Evolutionary conservation across 805 yeast genomes (phyloP), one percentile per base, ranked within the genome.

Genomic region (Wickerhamomyces xylosicus): DNA sequence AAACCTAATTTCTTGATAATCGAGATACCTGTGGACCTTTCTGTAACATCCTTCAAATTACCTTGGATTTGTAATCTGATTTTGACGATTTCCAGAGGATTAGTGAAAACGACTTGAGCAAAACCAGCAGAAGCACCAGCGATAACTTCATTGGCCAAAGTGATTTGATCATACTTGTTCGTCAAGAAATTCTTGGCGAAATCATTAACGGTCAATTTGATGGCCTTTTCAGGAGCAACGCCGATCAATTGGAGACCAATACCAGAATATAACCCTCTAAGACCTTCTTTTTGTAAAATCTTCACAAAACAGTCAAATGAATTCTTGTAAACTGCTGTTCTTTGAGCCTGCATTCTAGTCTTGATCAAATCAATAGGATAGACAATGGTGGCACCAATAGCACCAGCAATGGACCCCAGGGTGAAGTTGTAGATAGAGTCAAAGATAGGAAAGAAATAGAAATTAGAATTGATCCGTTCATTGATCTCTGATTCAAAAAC

Each of bases 211-310:
- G 97, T 89, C 48, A 90, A 74, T 63, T 90, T 90, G 54, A 90
- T 90, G 34, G 97, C 97, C 67, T 90, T 90, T 60, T 90, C 98
- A 2, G 98, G 98, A 0, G 97, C 97, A 37, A 90, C 97, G 48
- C 98, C 98, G 36, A 92, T 77, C 53, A 90, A 67, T 62, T 92
- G 97, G 15, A 97, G 97, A 9, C 85, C 84, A 37, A 90, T 67
- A 39, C 98, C 98, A 5, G 95, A 81, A 61, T 90, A 90, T 41
- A 90, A 71, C 8, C 97, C 97, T 50, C 69, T 65, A 36, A 82
- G 53, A 37, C 97, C 97, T 63, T 90, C 97, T 44, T 71, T 69
- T 33, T 67, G 62, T 18, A 89, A 45, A 34, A 89, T 86, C 54
- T 87, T 86, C 34, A 69, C 63, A 58, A 89, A 80, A 63, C 97